phyloP scores from a whole-genome alignment of 2,329 filamentous ascomycete species.

The Lasiodiplodia theobromae region DNA sequence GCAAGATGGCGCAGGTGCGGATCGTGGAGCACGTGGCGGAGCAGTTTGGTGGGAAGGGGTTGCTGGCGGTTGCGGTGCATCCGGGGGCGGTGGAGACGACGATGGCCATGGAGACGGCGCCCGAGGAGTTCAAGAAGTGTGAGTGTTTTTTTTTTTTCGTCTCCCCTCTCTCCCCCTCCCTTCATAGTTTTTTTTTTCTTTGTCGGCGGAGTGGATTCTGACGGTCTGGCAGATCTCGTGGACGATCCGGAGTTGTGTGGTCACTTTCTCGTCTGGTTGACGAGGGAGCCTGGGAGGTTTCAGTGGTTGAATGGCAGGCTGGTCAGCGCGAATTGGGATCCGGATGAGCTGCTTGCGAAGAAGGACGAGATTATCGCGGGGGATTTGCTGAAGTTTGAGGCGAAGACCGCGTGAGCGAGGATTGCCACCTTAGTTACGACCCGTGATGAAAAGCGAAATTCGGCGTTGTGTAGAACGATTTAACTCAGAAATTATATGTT shows the following conservation, averaged over 20 bases:
- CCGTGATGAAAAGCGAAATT: not conserved
- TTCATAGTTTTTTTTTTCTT: too few species aligned
- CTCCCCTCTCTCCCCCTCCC: too few species aligned
- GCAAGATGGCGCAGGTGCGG: slow-evolving; percentile 47
- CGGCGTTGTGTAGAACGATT: not conserved
- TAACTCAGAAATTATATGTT: not conserved
- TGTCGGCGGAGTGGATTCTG: too few species aligned
- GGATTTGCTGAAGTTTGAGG: slow-evolving; percentile 35
- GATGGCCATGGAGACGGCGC: slow-evolving; percentile 41
- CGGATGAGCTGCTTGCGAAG: slow-evolving; percentile 35
- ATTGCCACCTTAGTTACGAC: too few species aligned
- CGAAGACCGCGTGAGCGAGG: not conserved
- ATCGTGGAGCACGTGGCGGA: slow-evolving; percentile 50
- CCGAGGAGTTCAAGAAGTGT: slow-evolving; percentile 33
- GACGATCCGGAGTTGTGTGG: slow-evolving; percentile 27
- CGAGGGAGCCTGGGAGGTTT: not conserved
- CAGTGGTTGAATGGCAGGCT: slow-evolving; percentile 23
- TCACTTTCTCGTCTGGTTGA: slow-evolving; percentile 26
- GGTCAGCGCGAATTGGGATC: slow-evolving; percentile 35
- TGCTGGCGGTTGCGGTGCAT: slow-evolving; percentile 45
- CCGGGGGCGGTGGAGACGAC: slow-evolving; percentile 48
- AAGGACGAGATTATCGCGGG: slow-evolving; percentile 36
- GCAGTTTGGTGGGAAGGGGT: slow-evolving; percentile 38
- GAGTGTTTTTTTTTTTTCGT: not conserved
- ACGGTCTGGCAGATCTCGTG: slow-evolving; percentile 45